phyloP scores from a whole-genome alignment of 176 grass and related monocot species.

The Thinopyrum elongatum region DNA sequence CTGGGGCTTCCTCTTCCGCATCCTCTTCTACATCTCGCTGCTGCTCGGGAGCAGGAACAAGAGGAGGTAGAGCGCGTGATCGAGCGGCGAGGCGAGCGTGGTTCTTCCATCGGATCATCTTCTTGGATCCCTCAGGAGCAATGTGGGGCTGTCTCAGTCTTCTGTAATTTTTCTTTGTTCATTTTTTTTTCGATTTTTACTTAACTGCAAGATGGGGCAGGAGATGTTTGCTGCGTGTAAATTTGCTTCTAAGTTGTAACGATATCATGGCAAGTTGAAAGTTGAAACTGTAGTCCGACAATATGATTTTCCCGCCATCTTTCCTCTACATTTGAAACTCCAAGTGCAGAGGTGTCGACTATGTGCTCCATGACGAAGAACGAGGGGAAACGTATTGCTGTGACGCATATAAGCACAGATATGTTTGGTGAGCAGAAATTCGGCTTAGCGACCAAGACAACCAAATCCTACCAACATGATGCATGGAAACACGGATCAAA shows the following conservation, averaged over 20 bases:
- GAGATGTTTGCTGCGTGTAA: conserved; percentile 22
- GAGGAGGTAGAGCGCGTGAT: conserved; percentile 46
- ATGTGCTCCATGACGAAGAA: neutral
- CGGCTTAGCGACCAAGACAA: neutral
- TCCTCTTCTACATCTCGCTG: conserved; percentile 84
- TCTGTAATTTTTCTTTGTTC: neutral
- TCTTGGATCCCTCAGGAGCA: neutral
- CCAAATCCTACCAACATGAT: neutral
- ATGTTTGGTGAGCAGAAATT: conserved; percentile 1
- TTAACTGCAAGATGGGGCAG: neutral
- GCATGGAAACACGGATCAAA: neutral
- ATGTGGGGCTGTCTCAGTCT: neutral
- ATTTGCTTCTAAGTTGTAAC: conserved; percentile 27
- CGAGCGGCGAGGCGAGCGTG: no score
- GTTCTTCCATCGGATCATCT: neutral
- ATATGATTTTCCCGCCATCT: neutral
- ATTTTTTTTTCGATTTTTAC: neutral
- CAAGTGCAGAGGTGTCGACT: no score
- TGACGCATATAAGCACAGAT: neutral
- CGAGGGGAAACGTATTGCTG: neutral
- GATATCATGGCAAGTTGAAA: conserved; percentile 22
- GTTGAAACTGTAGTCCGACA: conserved; percentile 8
- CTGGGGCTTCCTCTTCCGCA: conserved; percentile 81
- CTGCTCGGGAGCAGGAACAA: conserved; percentile 93
- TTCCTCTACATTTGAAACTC: neutral